Percentiles rank a stretch among this genome's conserved stretches.
phyloP scores from a whole-genome alignment of 257 asterid species.

The Fraxinus quadrangulata region DNA sequence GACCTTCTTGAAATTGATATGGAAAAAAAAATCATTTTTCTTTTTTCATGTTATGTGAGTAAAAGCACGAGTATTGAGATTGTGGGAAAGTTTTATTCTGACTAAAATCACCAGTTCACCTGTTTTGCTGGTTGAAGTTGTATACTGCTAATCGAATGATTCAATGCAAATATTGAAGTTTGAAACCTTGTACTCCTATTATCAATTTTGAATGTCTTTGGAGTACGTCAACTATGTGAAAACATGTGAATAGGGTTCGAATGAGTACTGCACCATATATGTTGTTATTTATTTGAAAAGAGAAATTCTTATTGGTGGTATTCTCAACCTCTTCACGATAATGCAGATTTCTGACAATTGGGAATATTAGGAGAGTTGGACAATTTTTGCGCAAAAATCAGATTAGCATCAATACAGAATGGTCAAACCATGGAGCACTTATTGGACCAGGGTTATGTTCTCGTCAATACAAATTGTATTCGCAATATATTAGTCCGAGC shows the following conservation, averaged over 20 bases:
- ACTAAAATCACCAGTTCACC: not conserved
- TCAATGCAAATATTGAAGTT: not conserved
- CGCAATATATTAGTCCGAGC: constrained; percentile 37
- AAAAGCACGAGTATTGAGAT: not conserved
- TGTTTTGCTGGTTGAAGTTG: not conserved
- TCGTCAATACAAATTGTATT: constrained; percentile 43
- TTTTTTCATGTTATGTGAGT: not conserved
- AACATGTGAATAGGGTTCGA: not conserved
- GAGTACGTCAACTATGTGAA: not conserved
- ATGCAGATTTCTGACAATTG: constrained; percentile 54
- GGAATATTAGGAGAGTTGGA: constrained; percentile 41
- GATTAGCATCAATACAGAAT: constrained; percentile 23
- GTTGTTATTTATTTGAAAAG: not conserved
- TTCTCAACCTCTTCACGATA: constrained; percentile 28
- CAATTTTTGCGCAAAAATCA: constrained; percentile 29
- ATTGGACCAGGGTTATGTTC: constrained; percentile 32
- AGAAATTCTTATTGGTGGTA: constrained; percentile 16
- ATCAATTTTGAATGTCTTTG: not conserved
- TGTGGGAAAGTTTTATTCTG: not conserved
- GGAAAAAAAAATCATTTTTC: too few species aligned
- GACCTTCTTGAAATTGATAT: not conserved
- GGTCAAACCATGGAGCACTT: constrained; percentile 40
- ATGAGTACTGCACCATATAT: not conserved
- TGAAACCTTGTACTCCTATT: not conserved
- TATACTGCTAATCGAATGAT: not conserved